Base-by-base conservation (phyloP, 768 basidiomycete genomes). In the Amanita muscaria region DNA sequence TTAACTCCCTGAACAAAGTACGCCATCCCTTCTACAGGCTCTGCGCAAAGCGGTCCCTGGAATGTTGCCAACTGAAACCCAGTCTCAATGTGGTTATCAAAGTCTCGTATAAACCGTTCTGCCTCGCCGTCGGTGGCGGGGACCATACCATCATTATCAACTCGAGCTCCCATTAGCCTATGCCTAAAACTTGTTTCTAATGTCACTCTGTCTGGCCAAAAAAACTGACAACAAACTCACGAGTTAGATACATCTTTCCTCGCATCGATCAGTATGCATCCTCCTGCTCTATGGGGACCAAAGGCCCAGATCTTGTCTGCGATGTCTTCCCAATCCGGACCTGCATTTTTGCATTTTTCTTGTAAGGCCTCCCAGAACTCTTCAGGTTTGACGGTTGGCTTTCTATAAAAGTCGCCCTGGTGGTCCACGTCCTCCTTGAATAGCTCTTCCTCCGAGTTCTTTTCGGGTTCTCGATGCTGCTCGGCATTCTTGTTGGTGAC, bases 11-110 rank as follows among this genome's bases (percentile, higher is more conserved):
- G 92, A 1, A 97, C 74, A 49, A 94, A 88, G 65, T 84, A 98
- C 0, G 82, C 89, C 67, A 99, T 67, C 0, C 94, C 94, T 52
- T 93, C 84, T 6, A 97, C 79, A 2, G 96, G 96, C 60, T 99
- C 96, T 5, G 83, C 85, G 53, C 96, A 98, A 15, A 99, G 64
- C 10, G 96, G 94, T 0, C 96, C 96, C 62, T 93, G 90, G 59
- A 91, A 85, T 1, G 84, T 85, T 1, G 91, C 93, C 37, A 98
- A 74, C 64, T 96, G 93, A 64, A 99, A 99, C 2, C 93, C 94
- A 3, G 83, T 85, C 59, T 97, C 92, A 23, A 98, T 71, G 51
- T 85, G 73, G 44, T 79, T 79, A 52, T 92, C 83, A 49, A 97
- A 88, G 49, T 90, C 66, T 16, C 62, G 62, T 39, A 64, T 60